These are phyloP conservation scores for Malus hybrid DNA, from an alignment of 331 rosid species.

Conservation along the genomic window DNA sequence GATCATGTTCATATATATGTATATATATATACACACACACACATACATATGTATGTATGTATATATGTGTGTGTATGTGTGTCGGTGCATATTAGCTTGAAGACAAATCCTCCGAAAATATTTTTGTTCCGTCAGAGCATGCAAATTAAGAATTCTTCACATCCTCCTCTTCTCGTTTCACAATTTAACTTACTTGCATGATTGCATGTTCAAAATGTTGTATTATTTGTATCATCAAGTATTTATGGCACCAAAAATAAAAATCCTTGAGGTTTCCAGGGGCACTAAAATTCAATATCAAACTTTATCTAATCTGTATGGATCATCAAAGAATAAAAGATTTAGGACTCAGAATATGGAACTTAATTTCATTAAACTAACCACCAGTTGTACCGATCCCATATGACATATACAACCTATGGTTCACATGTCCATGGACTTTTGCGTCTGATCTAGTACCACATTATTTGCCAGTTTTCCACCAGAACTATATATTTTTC, in stretches of 20 bases:
- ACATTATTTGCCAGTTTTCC: neutral
- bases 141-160: neutral
- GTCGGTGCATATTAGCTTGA: neutral
- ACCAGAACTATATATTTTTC: neutral
- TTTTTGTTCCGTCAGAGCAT: neutral
- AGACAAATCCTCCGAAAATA: neutral
- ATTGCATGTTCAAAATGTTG: neutral
- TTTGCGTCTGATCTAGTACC: neutral
- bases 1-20: too few relatives aligned
- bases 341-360: too few relatives aligned
- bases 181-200: neutral
- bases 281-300: neutral
- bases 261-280: neutral
- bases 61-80: neutral
- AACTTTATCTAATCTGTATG: too few relatives aligned
- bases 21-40: too few relatives aligned
- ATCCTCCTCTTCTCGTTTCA: neutral
- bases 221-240: too few relatives aligned
- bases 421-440: slow-evolving; percentile 13
- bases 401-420: neutral
- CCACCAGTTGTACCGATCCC: neutral
- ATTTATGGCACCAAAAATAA: neutral
- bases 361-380: too few relatives aligned
- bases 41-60: too few relatives aligned
- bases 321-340: too few relatives aligned